Conservation (phyloP, 805 yeast genomes). For the Yarrowia sp. region DNA sequence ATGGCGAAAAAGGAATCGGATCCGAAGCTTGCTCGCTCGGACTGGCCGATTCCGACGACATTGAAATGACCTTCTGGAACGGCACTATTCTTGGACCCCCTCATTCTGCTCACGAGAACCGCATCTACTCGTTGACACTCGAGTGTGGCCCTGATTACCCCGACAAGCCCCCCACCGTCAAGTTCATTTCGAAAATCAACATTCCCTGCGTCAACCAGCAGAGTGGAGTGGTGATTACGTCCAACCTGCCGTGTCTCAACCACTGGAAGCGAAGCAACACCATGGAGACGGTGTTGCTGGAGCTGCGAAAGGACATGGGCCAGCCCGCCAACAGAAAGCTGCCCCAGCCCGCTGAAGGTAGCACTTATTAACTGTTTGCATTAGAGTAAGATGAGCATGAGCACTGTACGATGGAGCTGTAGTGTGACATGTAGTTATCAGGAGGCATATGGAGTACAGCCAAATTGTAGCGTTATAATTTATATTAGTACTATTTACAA, state of each 20-base stretch:
- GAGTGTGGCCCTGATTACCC: constrained; percentile 86
- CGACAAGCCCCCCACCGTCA: constrained; percentile 79
- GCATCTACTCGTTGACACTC: constrained; percentile 81
- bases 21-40: constrained; percentile 98
- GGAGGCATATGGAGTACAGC: no score
- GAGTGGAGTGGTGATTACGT: constrained; percentile 53
- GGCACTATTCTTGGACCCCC: constrained; percentile 99
- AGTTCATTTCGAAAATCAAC: constrained; percentile 79
- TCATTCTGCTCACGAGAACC: constrained; percentile 81
- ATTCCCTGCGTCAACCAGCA: constrained; percentile 80
- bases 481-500: constrained; percentile 15
- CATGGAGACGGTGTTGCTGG: constrained; percentile 89
- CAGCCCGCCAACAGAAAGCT: constrained; percentile 75
- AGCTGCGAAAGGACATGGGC: constrained; percentile 87
- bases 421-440: no score
- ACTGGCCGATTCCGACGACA: constrained; percentile 82
- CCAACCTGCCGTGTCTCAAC: constrained; percentile 63
- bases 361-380: constrained; percentile 46
- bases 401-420: background rate
- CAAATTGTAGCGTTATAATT: background rate
- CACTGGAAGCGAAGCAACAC: constrained; percentile 89
- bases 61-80: constrained; percentile 93
- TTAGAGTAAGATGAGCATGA: constrained; percentile 18
- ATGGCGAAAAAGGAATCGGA: constrained; percentile 96
- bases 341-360: constrained; percentile 89